Evolutionary conservation across 1,284 basidiomycete species (phyloP).

Genomic region (Rhodotorula sp.): DNA sequence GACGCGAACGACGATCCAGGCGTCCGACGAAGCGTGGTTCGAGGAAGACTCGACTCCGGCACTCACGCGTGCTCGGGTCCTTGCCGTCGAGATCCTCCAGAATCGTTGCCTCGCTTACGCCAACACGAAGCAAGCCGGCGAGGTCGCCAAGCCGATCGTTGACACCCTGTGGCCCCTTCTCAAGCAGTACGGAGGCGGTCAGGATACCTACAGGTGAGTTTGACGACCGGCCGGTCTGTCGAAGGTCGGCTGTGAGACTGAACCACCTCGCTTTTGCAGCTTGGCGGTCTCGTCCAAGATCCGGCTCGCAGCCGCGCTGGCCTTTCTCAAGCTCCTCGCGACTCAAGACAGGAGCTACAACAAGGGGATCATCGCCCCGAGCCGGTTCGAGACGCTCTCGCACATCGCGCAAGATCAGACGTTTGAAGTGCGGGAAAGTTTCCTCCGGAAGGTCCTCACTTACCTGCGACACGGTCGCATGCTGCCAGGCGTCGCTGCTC

Average conservation of each 20-base stretch:
- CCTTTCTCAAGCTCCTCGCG: conserved; percentile 75
- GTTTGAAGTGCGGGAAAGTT: conserved; percentile 76
- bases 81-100: conserved; percentile 73
- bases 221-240: background rate
- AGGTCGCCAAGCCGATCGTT: conserved; percentile 69
- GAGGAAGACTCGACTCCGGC: conserved; percentile 59
- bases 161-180: conserved; percentile 70
- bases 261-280: conserved; percentile 10
- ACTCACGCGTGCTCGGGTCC: conserved; percentile 63
- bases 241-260: too few species aligned
- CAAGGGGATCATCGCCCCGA: conserved; percentile 33
- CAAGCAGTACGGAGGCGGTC: conserved; percentile 47
- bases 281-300: conserved; percentile 52
- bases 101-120: conserved; percentile 73
- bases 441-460: conserved; percentile 71
- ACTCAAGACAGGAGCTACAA: conserved; percentile 57
- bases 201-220: conserved; percentile 14
- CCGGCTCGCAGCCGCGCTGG: conserved; percentile 76
- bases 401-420: conserved; percentile 64
- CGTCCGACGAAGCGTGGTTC: conserved; percentile 64
- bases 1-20: conserved; percentile 10
- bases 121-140: conserved; percentile 55
- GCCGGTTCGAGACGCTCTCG: conserved; percentile 33
- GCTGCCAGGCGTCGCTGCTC: conserved; percentile 60
- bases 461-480: conserved; percentile 53